Evolutionary conservation across 768 basidiomycete genomes (phyloP).

Genomic region (Cystoderma amianthinum): DNA sequence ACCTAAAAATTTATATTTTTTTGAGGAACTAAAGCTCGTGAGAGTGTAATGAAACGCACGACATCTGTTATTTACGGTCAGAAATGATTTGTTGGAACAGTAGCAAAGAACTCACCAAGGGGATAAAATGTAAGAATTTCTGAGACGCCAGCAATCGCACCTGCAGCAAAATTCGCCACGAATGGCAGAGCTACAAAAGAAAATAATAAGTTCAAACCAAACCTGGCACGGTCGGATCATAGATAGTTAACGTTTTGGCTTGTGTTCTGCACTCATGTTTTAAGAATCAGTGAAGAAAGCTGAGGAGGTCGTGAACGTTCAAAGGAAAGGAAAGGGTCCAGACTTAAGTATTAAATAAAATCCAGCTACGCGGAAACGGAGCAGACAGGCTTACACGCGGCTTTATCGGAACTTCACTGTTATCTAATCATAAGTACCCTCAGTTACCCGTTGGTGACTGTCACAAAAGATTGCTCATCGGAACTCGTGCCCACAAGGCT

Average conservation of each 20-base stretch:
- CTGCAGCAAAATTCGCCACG: constrained; percentile 86
- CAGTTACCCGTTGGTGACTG: not conserved
- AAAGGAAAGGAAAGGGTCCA: constrained; percentile 3
- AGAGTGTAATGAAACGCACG: constrained; percentile 53
- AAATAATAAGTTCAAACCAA: no score
- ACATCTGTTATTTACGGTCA: constrained; percentile 53
- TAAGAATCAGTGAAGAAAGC: no score
- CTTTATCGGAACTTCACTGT: constrained; percentile 3
- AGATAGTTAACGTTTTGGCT: constrained; percentile 20
- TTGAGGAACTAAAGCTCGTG: not conserved
- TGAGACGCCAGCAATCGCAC: constrained; percentile 91
- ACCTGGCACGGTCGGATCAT: no score
- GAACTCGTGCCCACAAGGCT: no score
- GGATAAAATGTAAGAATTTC: constrained; percentile 85
- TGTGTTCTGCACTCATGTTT: constrained; percentile 20
- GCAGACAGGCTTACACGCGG: not conserved
- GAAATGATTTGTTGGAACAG: constrained; percentile 3
- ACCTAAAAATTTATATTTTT: no score
- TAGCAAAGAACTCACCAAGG: constrained; percentile 50
- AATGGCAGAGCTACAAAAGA: constrained; percentile 68
- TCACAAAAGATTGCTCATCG: no score
- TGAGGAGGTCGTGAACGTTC: not conserved
- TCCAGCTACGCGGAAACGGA: not conserved
- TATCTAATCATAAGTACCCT: no score
- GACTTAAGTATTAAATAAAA: no score